phyloP scores from a whole-genome alignment of 1,284 basidiomycete genomes.

The Leccinum solheimii region DNA sequence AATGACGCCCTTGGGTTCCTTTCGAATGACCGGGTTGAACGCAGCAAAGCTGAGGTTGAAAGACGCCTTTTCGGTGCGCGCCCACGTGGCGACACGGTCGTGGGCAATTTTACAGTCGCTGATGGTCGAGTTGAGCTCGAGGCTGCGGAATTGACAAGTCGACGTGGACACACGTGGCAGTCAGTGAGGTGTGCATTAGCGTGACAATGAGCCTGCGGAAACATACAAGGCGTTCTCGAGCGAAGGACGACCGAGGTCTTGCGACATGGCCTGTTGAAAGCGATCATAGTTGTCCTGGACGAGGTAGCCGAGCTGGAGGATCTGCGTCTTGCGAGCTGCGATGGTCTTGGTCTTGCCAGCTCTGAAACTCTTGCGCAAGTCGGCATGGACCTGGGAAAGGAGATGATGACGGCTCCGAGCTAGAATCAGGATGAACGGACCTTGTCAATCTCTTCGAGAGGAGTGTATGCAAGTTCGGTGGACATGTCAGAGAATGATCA shows the following conservation, averaged over 20 bases:
- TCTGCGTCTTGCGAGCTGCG: conserved; percentile 64
- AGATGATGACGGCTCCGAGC: not conserved
- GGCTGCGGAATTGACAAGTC: conserved; percentile 27
- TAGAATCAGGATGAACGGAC: conserved; percentile 23
- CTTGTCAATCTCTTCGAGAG: conserved; percentile 44
- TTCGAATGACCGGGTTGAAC: conserved; percentile 65
- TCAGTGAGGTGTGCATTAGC: not conserved
- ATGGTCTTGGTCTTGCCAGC: conserved; percentile 61
- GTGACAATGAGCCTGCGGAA: not conserved
- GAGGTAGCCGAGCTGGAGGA: conserved; percentile 65
- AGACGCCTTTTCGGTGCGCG: conserved; percentile 61
- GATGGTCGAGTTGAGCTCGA: conserved; percentile 56
- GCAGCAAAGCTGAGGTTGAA: conserved; percentile 55
- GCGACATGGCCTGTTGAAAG: conserved; percentile 53
- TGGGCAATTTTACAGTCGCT: conserved; percentile 66
- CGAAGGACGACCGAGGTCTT: conserved; percentile 58
- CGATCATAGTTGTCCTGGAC: conserved; percentile 62
- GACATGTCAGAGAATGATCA: conserved; percentile 15
- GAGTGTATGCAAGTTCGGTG: conserved; percentile 31
- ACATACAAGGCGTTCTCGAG: conserved; percentile 60
- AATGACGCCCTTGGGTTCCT: conserved; percentile 76
- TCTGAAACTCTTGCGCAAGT: conserved; percentile 52
- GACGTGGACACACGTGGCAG: not conserved
- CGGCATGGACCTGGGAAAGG: conserved; percentile 49
- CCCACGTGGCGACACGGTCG: conserved; percentile 73